Percentiles rank a stretch among this genome's conserved stretches.
phyloP scores from a whole-genome alignment of 1,284 basidiomycete genomes.

The Agaricales sp. region DNA sequence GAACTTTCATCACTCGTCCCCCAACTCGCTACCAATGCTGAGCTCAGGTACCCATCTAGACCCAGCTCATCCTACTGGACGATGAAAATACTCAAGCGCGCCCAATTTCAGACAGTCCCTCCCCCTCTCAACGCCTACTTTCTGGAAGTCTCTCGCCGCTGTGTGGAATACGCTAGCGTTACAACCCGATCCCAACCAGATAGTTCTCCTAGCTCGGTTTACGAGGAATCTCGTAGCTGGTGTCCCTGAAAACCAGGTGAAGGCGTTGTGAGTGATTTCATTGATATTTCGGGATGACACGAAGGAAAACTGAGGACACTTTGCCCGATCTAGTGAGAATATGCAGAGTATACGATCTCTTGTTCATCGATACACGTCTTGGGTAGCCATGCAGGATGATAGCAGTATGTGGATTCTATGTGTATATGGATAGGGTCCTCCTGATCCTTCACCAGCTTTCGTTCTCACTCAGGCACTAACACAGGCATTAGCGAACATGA shows the following conservation, averaged over 20 bases:
- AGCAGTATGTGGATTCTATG: slow-evolving; percentile 45
- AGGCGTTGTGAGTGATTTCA: slow-evolving; percentile 46
- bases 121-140: background rate
- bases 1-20: background rate
- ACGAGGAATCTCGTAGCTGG: slow-evolving; percentile 70
- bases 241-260: slow-evolving; percentile 50
- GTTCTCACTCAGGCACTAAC: slow-evolving; percentile 47
- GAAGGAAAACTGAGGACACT: no score
- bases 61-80: background rate
- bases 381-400: slow-evolving; percentile 43
- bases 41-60: background rate
- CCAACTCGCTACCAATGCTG: background rate
- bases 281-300: slow-evolving; percentile 5
- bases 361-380: slow-evolving; percentile 63
- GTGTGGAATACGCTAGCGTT: background rate
- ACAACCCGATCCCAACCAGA: background rate
- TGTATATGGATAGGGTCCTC: no score
- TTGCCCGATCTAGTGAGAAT: slow-evolving; percentile 33
- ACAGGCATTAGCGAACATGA: slow-evolving; percentile 65
- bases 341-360: slow-evolving; percentile 51
- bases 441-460: slow-evolving; percentile 31
- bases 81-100: no score
- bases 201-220: slow-evolving; percentile 44
- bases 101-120: background rate
- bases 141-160: background rate